phyloP scores from a whole-genome alignment of 805 yeast genomes.

The Ascoidea tarda region DNA sequence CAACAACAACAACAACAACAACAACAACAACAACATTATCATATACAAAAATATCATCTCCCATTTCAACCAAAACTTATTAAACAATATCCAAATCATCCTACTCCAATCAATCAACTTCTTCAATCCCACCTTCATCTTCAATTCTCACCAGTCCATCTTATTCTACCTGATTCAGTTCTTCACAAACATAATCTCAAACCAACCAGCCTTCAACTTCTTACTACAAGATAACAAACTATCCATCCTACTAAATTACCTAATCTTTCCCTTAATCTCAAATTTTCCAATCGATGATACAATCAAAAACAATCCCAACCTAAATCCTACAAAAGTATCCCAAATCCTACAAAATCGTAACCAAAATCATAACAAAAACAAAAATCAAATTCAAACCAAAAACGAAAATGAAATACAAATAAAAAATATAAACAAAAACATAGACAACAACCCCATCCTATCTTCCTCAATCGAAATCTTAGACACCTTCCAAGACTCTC shows the following conservation, averaged over 20 bases:
- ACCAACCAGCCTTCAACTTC: not conserved
- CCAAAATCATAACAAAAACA: too few relatives aligned
- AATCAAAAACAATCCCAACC: not conserved
- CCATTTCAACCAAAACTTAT: constrained; percentile 1
- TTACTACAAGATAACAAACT: not conserved
- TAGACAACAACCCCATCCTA: too few relatives aligned
- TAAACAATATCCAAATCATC: constrained; percentile 36
- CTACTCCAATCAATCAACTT: constrained; percentile 33
- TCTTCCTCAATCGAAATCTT: constrained; percentile 15
- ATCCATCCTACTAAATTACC: constrained; percentile 11
- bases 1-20: too few relatives aligned
- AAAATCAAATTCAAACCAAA: too few relatives aligned
- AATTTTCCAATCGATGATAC: not conserved
- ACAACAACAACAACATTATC: too few relatives aligned
- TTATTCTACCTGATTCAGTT: too few relatives aligned
- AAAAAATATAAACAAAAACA: too few relatives aligned
- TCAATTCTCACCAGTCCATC: not conserved
- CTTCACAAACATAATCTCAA: not conserved
- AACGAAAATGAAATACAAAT: too few relatives aligned
- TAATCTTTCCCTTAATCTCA: constrained; percentile 14
- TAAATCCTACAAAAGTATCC: too few relatives aligned
- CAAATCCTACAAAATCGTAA: too few relatives aligned
- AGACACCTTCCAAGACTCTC: constrained; percentile 35
- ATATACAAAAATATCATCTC: not conserved
- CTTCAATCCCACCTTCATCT: constrained; percentile 3